A percentile compares a stretch with the other conserved stretches of the same genome.
These are phyloP conservation scores for Xylaria arbuscula DNA, from an alignment of 2,329 filamentous ascomycete genomes.

Conservation along the genomic window DNA sequence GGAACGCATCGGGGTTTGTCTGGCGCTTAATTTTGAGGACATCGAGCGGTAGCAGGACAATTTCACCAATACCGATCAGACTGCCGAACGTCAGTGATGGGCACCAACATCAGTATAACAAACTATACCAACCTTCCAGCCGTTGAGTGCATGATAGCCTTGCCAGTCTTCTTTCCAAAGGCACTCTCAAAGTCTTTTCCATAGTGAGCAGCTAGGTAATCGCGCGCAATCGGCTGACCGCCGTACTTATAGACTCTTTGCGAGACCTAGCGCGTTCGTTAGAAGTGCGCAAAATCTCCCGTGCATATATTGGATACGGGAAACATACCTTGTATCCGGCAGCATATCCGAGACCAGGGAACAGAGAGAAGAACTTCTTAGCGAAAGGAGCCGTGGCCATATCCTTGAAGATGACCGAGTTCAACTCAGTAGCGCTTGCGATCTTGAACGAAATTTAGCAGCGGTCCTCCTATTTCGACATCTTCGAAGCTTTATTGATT, in stretches of 20 bases:
- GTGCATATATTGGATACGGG: not conserved
- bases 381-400: conserved; percentile 76
- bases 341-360: conserved; percentile 96
- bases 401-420: conserved; percentile 93
- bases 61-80: conserved; percentile 96
- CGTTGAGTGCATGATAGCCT: conserved; percentile 97
- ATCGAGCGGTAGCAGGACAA: conserved; percentile 92
- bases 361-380: conserved; percentile 91
- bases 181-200: conserved; percentile 84
- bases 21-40: conserved; percentile 99
- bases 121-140: conserved; percentile 76
- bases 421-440: conserved; percentile 69
- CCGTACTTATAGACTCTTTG: conserved; percentile 99
- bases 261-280: conserved; percentile 67
- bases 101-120: not conserved
- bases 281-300: conserved; percentile 8
- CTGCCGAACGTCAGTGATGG: conserved; percentile 63
- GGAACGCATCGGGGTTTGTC: conserved; percentile 98
- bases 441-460: conserved; percentile 40
- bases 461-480: not conserved
- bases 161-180: conserved; percentile 97
- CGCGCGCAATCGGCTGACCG: conserved; percentile 92
- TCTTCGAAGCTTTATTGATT: not conserved
- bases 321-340: conserved; percentile 87
- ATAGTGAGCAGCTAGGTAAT: conserved; percentile 85